phyloP scores from a whole-genome alignment of 352 stramenopile species.

The Phytophthora nicotianae region DNA sequence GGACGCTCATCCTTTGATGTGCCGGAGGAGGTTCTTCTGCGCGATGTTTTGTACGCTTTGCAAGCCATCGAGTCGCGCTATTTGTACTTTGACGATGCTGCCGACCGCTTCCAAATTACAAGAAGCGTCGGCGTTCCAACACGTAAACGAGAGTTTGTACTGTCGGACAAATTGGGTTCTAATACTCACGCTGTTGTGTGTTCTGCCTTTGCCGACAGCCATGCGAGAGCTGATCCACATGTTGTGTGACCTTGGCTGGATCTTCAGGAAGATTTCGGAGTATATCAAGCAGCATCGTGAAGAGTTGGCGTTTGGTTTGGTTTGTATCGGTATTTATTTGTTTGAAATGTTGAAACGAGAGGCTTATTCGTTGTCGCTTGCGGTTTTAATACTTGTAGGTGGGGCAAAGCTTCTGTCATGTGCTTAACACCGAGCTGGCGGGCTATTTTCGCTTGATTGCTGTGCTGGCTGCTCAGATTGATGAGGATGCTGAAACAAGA shows the following conservation, averaged over 20 bases:
- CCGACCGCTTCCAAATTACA: slow-evolving; percentile 85
- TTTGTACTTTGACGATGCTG: slow-evolving; percentile 80
- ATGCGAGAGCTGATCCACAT: slow-evolving; percentile 87
- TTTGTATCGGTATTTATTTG: slow-evolving; percentile 31
- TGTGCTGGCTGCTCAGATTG: slow-evolving; percentile 90
- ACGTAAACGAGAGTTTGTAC: slow-evolving; percentile 49
- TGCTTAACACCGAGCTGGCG: slow-evolving; percentile 90
- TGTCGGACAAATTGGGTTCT: neutral
- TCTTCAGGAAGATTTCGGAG: slow-evolving; percentile 85
- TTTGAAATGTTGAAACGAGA: neutral
- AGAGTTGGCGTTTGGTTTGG: slow-evolving; percentile 76
- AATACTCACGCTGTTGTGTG: slow-evolving; percentile 12
- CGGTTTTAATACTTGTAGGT: slow-evolving; percentile 45
- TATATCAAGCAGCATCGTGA: slow-evolving; percentile 82
- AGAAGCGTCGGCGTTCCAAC: slow-evolving; percentile 74
- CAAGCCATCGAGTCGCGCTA: slow-evolving; percentile 94
- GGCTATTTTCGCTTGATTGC: slow-evolving; percentile 95
- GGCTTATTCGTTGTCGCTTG: slow-evolving; percentile 18
- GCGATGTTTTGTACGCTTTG: slow-evolving; percentile 91
- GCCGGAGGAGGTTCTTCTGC: slow-evolving; percentile 88
- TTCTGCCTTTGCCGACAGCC: slow-evolving; percentile 39
- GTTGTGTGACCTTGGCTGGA: slow-evolving; percentile 89
- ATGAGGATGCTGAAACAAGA: slow-evolving; percentile 75
- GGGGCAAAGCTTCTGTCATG: slow-evolving; percentile 89
- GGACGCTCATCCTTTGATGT: slow-evolving; percentile 62